Conservation (phyloP, 176 grass and related monocot species). For the Avena sativa region DNA sequence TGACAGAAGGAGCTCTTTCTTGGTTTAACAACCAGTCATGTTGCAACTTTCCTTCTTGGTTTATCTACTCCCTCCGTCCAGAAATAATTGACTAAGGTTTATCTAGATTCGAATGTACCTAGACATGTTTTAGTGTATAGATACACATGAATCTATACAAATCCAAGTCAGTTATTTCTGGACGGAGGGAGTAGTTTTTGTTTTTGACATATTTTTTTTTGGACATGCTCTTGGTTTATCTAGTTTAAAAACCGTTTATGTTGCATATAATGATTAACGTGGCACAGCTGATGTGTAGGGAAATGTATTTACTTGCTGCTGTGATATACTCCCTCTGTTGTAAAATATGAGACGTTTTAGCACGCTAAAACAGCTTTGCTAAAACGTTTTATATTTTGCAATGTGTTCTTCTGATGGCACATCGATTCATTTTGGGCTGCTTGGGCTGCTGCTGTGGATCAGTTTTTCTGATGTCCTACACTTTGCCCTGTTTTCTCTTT, state of each 20-base stretch:
- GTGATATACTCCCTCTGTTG: not conserved
- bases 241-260: not conserved
- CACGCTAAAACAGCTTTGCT: too few relatives aligned
- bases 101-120: too few relatives aligned
- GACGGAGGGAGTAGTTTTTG: too few relatives aligned
- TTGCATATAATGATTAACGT: not conserved
- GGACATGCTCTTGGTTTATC: not conserved
- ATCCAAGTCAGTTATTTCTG: too few relatives aligned
- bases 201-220: too few relatives aligned
- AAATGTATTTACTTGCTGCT: not conserved
- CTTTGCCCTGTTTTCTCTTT: conserved; percentile 30
- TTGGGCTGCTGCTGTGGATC: not conserved
- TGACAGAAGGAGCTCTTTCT: not conserved
- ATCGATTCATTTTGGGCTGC: not conserved
- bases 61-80: not conserved
- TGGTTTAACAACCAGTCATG: not conserved
- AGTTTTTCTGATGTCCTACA: conserved; percentile 24
- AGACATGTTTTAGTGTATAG: too few relatives aligned
- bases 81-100: too few relatives aligned
- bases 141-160: too few relatives aligned
- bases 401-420: not conserved
- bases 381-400: too few relatives aligned
- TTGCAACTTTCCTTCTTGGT: not conserved
- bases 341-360: too few relatives aligned
- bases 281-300: not conserved